Evolutionary conservation across 1,284 basidiomycete species (phyloP).

Genomic region (Microbotryomycetes sp.): DNA sequence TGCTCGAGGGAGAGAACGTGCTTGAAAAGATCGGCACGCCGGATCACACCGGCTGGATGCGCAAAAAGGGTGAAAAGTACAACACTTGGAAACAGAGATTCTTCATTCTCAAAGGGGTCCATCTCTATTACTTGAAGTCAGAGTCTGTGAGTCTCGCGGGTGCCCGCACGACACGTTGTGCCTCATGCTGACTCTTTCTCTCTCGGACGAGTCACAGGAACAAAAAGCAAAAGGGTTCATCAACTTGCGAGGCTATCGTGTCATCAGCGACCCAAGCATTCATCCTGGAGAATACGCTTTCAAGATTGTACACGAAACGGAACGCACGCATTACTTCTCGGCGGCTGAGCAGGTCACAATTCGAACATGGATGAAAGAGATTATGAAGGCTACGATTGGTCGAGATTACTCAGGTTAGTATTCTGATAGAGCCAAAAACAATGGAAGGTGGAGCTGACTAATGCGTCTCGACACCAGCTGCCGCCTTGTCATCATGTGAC

Average conservation of each 20-base stretch:
- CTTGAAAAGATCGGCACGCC: constrained; percentile 80
- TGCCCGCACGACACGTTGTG: too few species aligned
- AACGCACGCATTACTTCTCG: constrained; percentile 85
- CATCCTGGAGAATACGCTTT: constrained; percentile 93
- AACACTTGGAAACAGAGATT: constrained; percentile 89
- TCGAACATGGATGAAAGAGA: constrained; percentile 98
- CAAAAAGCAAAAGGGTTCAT: constrained; percentile 93
- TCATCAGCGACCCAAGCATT: constrained; percentile 84
- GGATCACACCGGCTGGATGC: constrained; percentile 87
- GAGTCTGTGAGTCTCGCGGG: constrained; percentile 59
- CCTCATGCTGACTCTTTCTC: neutral
- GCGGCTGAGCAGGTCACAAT: constrained; percentile 76
- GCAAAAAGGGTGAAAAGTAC: constrained; percentile 90
- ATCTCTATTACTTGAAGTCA: constrained; percentile 77
- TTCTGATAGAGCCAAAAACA: too few species aligned
- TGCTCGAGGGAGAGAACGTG: constrained; percentile 45
- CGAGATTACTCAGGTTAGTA: constrained; percentile 80
- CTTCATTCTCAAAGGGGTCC: constrained; percentile 87
- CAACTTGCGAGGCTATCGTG: constrained; percentile 85
- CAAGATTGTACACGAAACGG: constrained; percentile 81
- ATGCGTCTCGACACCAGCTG: constrained; percentile 50
- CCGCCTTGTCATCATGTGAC: constrained; percentile 93
- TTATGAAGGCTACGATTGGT: constrained; percentile 97
- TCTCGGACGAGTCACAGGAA: constrained; percentile 52
- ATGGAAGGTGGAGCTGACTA: neutral